A percentile compares a stretch with the other conserved stretches of the same genome.
phyloP scores from a whole-genome alignment of 177 flowering plant species.

The Vitis hybrid region DNA sequence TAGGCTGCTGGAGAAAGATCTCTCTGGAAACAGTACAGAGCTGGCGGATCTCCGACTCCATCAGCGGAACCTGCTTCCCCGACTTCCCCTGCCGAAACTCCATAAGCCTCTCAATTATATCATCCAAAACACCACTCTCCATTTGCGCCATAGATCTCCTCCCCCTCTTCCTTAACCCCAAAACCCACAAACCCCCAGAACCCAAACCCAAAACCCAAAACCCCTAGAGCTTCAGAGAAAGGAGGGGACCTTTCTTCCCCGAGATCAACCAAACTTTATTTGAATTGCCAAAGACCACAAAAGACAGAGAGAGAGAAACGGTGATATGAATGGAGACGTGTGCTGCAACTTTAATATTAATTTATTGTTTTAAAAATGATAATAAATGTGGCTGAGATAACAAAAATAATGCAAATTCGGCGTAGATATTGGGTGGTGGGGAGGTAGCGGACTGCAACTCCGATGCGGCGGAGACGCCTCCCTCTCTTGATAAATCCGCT shows the following conservation, averaged over 20 bases:
- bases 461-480: slow-evolving; percentile 17
- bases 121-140: slow-evolving; percentile 48
- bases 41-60: slow-evolving; percentile 70
- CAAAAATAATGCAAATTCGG: neutral
- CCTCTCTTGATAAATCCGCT: slow-evolving; percentile 7
- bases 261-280: too few relatives aligned
- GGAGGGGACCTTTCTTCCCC: neutral
- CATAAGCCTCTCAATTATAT: slow-evolving; percentile 59
- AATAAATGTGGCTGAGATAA: neutral
- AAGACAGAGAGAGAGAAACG: too few relatives aligned
- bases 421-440: neutral
- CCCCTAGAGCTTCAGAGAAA: neutral
- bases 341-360: neutral
- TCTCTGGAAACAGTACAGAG: slow-evolving; percentile 58
- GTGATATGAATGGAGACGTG: neutral
- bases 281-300: too few relatives aligned
- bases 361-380: neutral
- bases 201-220: neutral
- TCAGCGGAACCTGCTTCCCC: slow-evolving; percentile 71
- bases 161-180: neutral
- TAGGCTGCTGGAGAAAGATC: slow-evolving; percentile 74
- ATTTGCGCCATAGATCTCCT: slow-evolving; percentile 24
- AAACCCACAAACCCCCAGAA: neutral
- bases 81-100: slow-evolving; percentile 54
- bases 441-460: slow-evolving; percentile 19